A percentile compares a stretch with the other conserved stretches of the same genome.
These are phyloP conservation scores for Boletus sensibilis DNA, from an alignment of 768 basidiomycete species.

Conservation along the genomic window DNA sequence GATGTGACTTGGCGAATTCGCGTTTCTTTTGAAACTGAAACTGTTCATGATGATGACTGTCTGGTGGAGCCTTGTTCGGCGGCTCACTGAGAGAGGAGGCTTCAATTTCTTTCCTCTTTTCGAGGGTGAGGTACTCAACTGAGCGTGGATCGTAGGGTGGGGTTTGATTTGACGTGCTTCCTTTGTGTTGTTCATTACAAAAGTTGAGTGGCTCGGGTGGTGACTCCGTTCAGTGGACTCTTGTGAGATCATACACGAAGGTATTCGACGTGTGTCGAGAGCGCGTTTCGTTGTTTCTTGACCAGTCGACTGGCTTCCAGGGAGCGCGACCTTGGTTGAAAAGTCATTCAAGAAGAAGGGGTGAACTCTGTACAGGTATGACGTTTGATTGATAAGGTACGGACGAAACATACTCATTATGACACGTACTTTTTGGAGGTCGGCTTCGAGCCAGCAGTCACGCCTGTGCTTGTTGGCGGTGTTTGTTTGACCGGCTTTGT, in stretches of 20 bases:
- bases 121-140: slow-evolving; percentile 14
- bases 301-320: not conserved
- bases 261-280: not conserved
- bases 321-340: slow-evolving; percentile 9
- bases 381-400: slow-evolving; percentile 5
- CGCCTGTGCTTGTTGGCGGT: not conserved
- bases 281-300: not conserved
- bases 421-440: slow-evolving; percentile 16
- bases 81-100: slow-evolving; percentile 2
- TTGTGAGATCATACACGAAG: not conserved
- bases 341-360: slow-evolving; percentile 16
- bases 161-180: not conserved
- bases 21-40: not conserved
- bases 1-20: not conserved
- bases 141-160: not conserved
- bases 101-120: not conserved
- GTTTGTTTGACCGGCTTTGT: slow-evolving; percentile 23
- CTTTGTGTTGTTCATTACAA: not conserved
- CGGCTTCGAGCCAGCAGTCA: not conserved
- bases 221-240: not conserved
- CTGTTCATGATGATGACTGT: not conserved
- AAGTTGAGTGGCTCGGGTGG: not conserved
- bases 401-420: slow-evolving; percentile 11
- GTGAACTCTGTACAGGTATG: slow-evolving; percentile 14
- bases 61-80: not conserved